Base-by-base conservation (phyloP, 73 alveolate genomes). In the Urostyla sp. region DNA sequence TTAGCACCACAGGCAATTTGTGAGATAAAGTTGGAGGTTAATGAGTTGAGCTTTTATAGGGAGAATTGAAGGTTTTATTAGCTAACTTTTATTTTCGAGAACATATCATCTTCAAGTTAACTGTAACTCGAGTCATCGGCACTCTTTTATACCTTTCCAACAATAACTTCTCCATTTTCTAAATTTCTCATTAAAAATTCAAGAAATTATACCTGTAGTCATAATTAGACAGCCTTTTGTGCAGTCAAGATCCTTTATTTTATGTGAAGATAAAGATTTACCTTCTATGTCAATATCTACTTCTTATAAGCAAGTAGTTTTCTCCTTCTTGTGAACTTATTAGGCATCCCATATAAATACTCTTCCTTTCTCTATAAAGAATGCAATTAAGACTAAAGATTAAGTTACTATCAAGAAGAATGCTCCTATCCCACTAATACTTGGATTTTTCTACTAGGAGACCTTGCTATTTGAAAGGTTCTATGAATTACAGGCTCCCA, bases 1-100 rank as follows among this genome's bases (percentile, higher is more conserved):
- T 83, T 91, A 49, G 73, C 72, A n/a, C 97, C 97, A 55, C 97
- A 91, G 63, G 90, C 94, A 13, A 91, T 67, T 38, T 75, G 53
- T 1, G 87, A 50, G 35, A 75, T 55, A 31, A 75, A 75, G 44
- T 75, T 76, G 1, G 87, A 50, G 20, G 73, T 38, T 35, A 75
- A 56, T 34, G 76, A 54, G 30, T 40, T 53, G n/a, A 75, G 4
- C 31, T 55, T 75, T 1, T 28, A 31, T 30, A 73, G 54, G 24
- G 36, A 31, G 32, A 73, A 46, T 27, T 38, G 24, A 1, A 46
- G 18, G 56, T 30, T 48, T 20, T 49, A n/a, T 15, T 20, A 5
- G 7, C 31, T 35, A 1, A 3, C 4, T 10, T 50, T 69, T 49
- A 10, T 69, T 30, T 69, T 69, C 53, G 13, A 2, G 23, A 48